A percentile compares a stretch with the other conserved stretches of the same genome.
These are phyloP conservation scores for Sordariomycetes sp. DNA, from an alignment of 2,329 filamentous ascomycete species.

Conservation along the genomic window DNA sequence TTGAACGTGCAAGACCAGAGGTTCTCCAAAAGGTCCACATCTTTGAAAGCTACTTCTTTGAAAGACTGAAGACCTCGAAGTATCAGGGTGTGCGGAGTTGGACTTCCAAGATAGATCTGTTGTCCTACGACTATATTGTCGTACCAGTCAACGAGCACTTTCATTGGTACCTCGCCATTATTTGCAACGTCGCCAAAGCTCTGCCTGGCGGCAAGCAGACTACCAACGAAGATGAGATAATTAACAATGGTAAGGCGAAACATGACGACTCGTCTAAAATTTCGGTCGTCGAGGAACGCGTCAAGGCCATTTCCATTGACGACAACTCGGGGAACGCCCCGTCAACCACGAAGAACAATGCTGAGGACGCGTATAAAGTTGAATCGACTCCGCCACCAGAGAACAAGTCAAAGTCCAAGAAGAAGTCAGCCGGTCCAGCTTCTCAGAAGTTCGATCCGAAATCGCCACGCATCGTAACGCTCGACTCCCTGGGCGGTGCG, in stretches of 20 bases:
- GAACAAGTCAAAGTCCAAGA: constrained; percentile 6
- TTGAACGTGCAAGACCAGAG: constrained; percentile 45
- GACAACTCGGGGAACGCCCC: constrained; percentile 6
- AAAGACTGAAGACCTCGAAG: constrained; percentile 65
- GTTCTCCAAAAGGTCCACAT: constrained; percentile 64
- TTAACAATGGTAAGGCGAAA: constrained; percentile 6
- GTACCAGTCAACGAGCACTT: constrained; percentile 81
- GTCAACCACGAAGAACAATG: no score
- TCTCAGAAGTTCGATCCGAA: background rate
- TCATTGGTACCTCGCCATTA: constrained; percentile 94
- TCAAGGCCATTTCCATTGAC: constrained; percentile 11
- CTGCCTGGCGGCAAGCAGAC: constrained; percentile 17
- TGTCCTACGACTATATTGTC: constrained; percentile 79
- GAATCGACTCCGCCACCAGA: background rate
- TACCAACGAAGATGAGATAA: constrained; percentile 6
- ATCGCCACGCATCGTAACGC: constrained; percentile 64
- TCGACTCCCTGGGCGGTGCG: constrained; percentile 69
- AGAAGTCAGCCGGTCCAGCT: constrained; percentile 4
- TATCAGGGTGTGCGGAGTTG: constrained; percentile 80
- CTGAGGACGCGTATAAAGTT: no score
- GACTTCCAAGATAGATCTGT: constrained; percentile 79
- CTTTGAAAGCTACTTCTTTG: constrained; percentile 90
- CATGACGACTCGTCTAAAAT: constrained; percentile 7
- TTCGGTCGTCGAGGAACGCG: constrained; percentile 8
- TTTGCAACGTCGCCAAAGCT: constrained; percentile 74